Evolutionary conservation across 192 early-diverging fungal genomes (phyloP), one percentile per base, ranked within the genome.

Genomic region (Linnemannia zychae): DNA sequence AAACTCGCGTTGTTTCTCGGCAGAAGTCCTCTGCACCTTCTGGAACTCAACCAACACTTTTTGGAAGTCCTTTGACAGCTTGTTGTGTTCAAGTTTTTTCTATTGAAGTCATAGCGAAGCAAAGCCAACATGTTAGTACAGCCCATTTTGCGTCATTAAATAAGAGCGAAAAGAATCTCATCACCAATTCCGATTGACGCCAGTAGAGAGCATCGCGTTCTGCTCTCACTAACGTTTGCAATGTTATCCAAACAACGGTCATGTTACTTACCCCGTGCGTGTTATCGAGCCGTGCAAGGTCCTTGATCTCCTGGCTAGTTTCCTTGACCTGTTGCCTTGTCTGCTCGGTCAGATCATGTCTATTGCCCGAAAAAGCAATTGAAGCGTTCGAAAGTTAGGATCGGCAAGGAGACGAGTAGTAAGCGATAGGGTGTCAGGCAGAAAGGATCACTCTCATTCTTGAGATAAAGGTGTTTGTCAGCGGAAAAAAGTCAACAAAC

Each of bases 31-130:
- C 48, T 96, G 96, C 7, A 95, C 94, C 67, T 88, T 92, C 87
- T 98, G 97, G 79, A 98, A 99, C 75, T 98, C 95, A 60, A 91
- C 90, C 37, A 99, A 74, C 1, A 98, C 96, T 76, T 95, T 95
- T 79, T 98, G 96, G 81, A 99, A 99, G 78, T 99, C 98, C 52
- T 96, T 97, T 33, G 95, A 95, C 48, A 99, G 89, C 81, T 99
- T 99, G 82, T 98, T 95, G 72, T 98, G 95, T 78, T 96, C 95
- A 60, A 97, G 90, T 87, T 96, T 95, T 52, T 93, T 92, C 78
- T 96, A 94, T 18, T 28, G 9, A 16, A 18, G 13, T 24, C 49
- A 71, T 17, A 49, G 48, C 9, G 28, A 31, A 13, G 16, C 6
- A 31, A 31, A 31, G 15, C 24, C 57, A 28, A 5, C 0, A 60